Percentiles rank a stretch among this genome's conserved stretches.
These are phyloP conservation scores for Cucurbita pepo DNA, from an alignment of 306 rosid genomes.

Conservation along the genomic window DNA sequence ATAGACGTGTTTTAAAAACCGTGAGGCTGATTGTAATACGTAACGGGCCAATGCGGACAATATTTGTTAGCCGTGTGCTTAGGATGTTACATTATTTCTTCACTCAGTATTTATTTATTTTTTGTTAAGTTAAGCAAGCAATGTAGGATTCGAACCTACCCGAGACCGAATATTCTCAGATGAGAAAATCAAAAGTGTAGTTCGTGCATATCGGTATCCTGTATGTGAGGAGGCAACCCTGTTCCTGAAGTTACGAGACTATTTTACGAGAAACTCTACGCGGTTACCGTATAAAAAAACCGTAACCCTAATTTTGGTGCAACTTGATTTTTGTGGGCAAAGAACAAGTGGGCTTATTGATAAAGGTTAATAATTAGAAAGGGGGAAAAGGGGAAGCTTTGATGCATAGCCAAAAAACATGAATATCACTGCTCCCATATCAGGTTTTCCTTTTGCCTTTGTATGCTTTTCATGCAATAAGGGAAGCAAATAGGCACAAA, in stretches of 20 bases:
- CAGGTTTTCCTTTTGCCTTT: not conserved
- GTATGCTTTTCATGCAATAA: conserved; percentile 5
- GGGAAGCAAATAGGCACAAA: conserved; percentile 5
- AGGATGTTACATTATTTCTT: no score
- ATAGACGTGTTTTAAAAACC: no score
- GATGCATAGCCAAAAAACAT: not conserved
- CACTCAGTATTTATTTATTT: no score
- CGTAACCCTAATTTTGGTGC: not conserved
- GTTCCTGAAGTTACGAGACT: not conserved
- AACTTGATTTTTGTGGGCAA: not conserved
- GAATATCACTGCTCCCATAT: not conserved
- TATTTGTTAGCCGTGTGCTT: no score
- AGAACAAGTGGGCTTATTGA: not conserved
- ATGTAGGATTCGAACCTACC: no score
- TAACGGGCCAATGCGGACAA: no score
- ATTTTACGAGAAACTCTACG: not conserved
- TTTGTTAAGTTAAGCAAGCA: no score
- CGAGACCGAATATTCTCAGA: no score
- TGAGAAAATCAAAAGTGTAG: no score
- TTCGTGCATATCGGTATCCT: not conserved
- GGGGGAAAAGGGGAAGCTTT: not conserved
- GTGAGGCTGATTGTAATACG: no score
- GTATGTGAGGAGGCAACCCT: no score
- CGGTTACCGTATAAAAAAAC: not conserved
- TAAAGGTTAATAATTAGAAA: not conserved